Evolutionary conservation across 2,329 filamentous ascomycete genomes (phyloP).

Genomic region (Acrodontium crateriforme): DNA sequence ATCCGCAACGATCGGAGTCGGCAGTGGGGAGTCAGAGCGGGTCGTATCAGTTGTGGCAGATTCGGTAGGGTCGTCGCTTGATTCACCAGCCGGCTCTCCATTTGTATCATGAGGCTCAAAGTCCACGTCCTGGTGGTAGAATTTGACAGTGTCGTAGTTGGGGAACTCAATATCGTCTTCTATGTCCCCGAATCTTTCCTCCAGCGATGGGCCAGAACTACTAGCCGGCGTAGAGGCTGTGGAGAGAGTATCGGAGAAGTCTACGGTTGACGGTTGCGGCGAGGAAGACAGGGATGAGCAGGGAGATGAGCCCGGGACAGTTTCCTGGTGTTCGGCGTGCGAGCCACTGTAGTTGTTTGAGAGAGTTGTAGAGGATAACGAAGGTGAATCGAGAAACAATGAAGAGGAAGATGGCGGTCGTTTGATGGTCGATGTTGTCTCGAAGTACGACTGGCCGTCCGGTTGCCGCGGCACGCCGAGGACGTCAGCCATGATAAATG

Average conservation of each 20-base stretch:
- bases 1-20: slow-evolving; percentile 54
- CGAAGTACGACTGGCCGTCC: slow-evolving; percentile 30
- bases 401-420: slow-evolving; percentile 31
- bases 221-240: slow-evolving; percentile 49
- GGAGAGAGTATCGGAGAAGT: slow-evolving; percentile 26
- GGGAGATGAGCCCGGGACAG: slow-evolving; percentile 18
- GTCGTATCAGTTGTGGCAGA: slow-evolving; percentile 38
- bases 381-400: slow-evolving; percentile 24
- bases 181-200: slow-evolving; percentile 40
- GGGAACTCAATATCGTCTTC: slow-evolving; percentile 35
- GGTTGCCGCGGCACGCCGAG: slow-evolving; percentile 26
- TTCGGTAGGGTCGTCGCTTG: slow-evolving; percentile 10
- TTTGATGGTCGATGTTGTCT: slow-evolving; percentile 26
- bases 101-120: too few relatives aligned
- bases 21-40: slow-evolving; percentile 44
- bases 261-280: slow-evolving; percentile 16
- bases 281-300: slow-evolving; percentile 15
- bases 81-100: slow-evolving; percentile 4
- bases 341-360: slow-evolving; percentile 6
- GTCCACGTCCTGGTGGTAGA: slow-evolving; percentile 9
- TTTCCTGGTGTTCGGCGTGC: slow-evolving; percentile 22
- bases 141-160: slow-evolving; percentile 25
- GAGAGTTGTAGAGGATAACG: slow-evolving; percentile 10
- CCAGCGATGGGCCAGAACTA: slow-evolving; percentile 41
- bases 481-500: slow-evolving; percentile 29